Evolutionary conservation across 2,329 filamentous ascomycete species (phyloP), one percentile per base, ranked within the genome.

Genomic region (Annulohypoxylon truncatum): DNA sequence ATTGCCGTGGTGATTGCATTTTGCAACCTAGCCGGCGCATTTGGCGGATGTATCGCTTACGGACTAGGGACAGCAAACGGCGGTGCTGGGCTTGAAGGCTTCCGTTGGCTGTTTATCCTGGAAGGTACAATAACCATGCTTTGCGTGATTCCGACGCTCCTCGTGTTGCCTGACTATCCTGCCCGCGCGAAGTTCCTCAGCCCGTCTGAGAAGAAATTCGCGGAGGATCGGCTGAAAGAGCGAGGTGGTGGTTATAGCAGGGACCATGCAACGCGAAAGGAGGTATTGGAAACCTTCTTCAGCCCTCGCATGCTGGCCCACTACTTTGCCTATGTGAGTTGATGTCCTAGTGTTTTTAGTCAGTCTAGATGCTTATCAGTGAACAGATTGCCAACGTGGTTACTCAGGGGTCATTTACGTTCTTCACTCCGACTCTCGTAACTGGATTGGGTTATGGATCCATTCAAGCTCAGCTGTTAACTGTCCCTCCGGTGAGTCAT

Each of bases 1-100:
- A 73, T 73, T 24, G 89, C 89, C 1, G 85, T 90, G 26, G 91
- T 91, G 79, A 91, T 91, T 78, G 89, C 88, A 1, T 89, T 89
- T 0, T 89, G 89, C 0, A 89, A 90, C 0, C 79, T 92, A 0
- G 88, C 89, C 0, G 90, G 90, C 1, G 89, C 85, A 0, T 89
- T 90, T 64, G 87, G 87, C 72, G 87, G 87, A 9, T 79, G 88
- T 2, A 81, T 89, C 3, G 87, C 86, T 0, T 86, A 85, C 8
- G 87, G 84, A 0, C 88, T 89, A 57, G 82, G 80, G 1, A 78
- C 84, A 18, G 87, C 88, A 84, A 79, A 83, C 57, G 85, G 86
- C 1, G 74, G 86, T 4, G 84, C 81, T 6, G 81, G 80, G 2
- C 72, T 78, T 40, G 70, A 76, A n/a, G 81, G 82, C 2, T 84